A percentile compares a stretch with the other conserved stretches of the same genome.
Evolutionary conservation across 805 yeast species (phyloP).

Genomic region (Ogataea chonburiensis): DNA sequence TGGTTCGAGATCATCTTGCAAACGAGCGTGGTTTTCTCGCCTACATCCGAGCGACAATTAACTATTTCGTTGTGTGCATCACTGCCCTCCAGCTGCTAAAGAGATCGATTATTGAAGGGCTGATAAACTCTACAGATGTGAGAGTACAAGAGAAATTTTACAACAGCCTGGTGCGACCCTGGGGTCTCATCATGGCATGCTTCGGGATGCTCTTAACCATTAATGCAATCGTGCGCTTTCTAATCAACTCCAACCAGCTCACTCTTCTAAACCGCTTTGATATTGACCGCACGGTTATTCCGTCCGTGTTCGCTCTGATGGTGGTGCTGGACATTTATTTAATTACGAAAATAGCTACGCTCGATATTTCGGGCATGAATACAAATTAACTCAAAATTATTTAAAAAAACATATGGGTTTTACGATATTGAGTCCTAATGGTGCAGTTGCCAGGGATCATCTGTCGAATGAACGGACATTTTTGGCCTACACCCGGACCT

Average conservation of each 20-base stretch:
- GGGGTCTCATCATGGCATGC: slow-evolving; percentile 14
- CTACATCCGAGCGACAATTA: slow-evolving; percentile 42
- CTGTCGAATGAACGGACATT: slow-evolving; percentile 63
- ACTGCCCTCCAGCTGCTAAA: slow-evolving; percentile 44
- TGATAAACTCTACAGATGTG: slow-evolving; percentile 1
- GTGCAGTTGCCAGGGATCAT: slow-evolving; percentile 55
- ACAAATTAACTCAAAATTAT: slow-evolving; percentile 1
- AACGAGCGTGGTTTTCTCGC: slow-evolving; percentile 51
- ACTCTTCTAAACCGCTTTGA: slow-evolving; percentile 16
- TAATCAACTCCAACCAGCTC: slow-evolving; percentile 21
- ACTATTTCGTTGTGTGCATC: slow-evolving; percentile 40
- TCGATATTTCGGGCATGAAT: slow-evolving; percentile 3
- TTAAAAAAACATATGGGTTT: slow-evolving; percentile 1
- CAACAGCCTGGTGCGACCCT: slow-evolving; percentile 15
- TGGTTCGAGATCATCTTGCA: slow-evolving; percentile 49
- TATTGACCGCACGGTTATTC: slow-evolving; percentile 18
- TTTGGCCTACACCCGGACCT: slow-evolving; percentile 59
- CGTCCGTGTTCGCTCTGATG: slow-evolving; percentile 9
- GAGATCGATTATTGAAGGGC: slow-evolving; percentile 21
- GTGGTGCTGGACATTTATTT: slow-evolving; percentile 8
- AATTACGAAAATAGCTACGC: slow-evolving; percentile 3
- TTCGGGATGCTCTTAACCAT: slow-evolving; percentile 11
- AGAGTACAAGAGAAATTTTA: slow-evolving; percentile 7
- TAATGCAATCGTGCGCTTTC: slow-evolving; percentile 17
- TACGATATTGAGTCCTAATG: slow-evolving; percentile 27